These are phyloP conservation scores for Perkinsus marinus DNA, from an alignment of 169 alveolate species.

Conservation along the genomic window DNA sequence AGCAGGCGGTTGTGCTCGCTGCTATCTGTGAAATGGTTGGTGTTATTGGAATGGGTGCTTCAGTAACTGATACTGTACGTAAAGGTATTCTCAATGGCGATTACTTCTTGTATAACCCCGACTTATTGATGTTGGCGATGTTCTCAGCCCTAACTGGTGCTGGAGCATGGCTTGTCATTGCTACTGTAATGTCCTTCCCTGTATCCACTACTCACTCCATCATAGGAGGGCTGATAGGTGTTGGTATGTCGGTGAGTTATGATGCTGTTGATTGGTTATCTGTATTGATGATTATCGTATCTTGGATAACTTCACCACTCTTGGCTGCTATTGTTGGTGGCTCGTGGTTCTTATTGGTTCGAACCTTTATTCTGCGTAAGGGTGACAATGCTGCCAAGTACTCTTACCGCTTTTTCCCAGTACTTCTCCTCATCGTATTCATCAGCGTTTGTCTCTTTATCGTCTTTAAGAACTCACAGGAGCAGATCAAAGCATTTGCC, in stretches of 20 bases:
- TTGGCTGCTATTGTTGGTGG: conserved; percentile 10
- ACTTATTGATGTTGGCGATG: conserved; percentile 62
- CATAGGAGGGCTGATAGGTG: conserved; percentile 60
- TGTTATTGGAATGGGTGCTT: conserved; percentile 57
- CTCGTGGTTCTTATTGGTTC: neutral
- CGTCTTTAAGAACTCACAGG: conserved; percentile 8
- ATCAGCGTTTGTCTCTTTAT: conserved; percentile 10
- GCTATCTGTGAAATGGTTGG: conserved; percentile 59
- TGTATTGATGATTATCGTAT: conserved; percentile 37
- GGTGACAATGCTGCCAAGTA: neutral
- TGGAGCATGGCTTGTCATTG: conserved; percentile 51
- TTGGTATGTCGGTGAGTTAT: conserved; percentile 50
- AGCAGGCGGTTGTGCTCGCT: conserved; percentile 47
- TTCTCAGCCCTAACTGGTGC: conserved; percentile 52
- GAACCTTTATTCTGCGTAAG: neutral
- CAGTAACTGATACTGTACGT: conserved; percentile 63
- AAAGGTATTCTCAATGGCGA: conserved; percentile 44
- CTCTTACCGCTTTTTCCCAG: conserved; percentile 2
- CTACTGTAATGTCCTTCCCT: conserved; percentile 52
- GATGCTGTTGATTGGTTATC: conserved; percentile 50
- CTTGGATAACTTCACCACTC: conserved; percentile 42
- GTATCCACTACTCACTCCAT: conserved; percentile 73
- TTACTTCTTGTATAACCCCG: conserved; percentile 51
- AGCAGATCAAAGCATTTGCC: too few species aligned
- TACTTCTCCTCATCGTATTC: conserved; percentile 3